phyloP scores from a whole-genome alignment of 371 early-diverging fungal species.

The Chytridiales sp. region DNA sequence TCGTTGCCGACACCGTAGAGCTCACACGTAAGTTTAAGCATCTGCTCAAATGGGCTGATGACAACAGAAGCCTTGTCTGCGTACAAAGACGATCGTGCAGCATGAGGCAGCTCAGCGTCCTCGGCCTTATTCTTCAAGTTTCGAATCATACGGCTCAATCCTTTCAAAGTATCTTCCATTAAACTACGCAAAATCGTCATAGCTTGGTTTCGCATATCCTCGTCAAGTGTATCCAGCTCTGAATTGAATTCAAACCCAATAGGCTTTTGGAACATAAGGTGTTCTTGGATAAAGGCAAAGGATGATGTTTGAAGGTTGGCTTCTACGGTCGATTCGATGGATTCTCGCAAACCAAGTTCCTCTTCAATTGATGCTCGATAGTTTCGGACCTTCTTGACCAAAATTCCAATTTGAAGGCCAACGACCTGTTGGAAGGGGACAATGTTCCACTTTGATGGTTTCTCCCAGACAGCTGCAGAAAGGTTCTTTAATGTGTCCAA shows the following conservation, averaged over 20 bases:
- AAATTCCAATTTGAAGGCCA: slow-evolving; percentile 70
- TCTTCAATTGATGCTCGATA: slow-evolving; percentile 46
- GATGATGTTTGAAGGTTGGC: slow-evolving; percentile 56
- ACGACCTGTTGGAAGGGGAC: slow-evolving; percentile 55
- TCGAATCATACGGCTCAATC: slow-evolving; percentile 23
- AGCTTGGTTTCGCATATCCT: slow-evolving; percentile 28
- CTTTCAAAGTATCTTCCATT: slow-evolving; percentile 12
- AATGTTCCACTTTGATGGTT: background rate
- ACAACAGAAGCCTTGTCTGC: slow-evolving; percentile 6
- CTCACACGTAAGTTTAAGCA: slow-evolving; percentile 20
- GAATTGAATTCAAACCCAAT: slow-evolving; percentile 10
- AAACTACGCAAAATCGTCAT: slow-evolving; percentile 30
- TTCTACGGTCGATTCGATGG: slow-evolving; percentile 60
- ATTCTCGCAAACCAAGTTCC: slow-evolving; percentile 54
- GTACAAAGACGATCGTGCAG: slow-evolving; percentile 5
- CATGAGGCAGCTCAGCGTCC: slow-evolving; percentile 10
- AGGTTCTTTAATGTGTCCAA: background rate
- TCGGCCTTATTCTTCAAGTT: slow-evolving; percentile 26
- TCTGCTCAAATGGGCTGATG: slow-evolving; percentile 13
- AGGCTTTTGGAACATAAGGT: slow-evolving; percentile 61
- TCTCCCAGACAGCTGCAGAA: background rate
- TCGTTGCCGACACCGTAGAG: slow-evolving; percentile 73
- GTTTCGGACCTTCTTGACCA: slow-evolving; percentile 49
- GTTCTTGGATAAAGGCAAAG: slow-evolving; percentile 69
- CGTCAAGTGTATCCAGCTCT: slow-evolving; percentile 8